Base-by-base conservation (phyloP, 306 rosid genomes). In the Glycine tomentella region DNA sequence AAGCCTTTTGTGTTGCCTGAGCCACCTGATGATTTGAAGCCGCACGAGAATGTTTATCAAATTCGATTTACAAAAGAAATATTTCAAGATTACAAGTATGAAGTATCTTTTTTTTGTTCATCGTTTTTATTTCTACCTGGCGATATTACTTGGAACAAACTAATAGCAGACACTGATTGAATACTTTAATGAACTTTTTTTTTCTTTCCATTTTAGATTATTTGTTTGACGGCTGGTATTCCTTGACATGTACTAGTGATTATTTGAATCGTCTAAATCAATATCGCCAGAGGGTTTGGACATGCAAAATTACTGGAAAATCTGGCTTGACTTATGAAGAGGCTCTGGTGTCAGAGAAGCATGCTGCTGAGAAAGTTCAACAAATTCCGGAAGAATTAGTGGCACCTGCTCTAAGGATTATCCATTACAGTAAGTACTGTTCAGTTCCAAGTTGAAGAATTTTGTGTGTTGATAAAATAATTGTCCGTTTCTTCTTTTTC, bases 211-310 rank as follows among this genome's bases (percentile, higher is more conserved):
- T 25, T 25, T 25, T 25, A 25, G 31, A 25, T 25, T 25, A 25
- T 36, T 46, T 83, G 25, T 51, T 74, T 15, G 49, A 65, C 36
- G 38, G 33, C 25, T 17, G 34, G 33, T 16, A 17, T 57, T 79
- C 84, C 97, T 91, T 91, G 81, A 86, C 81, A 56, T 75, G 72
- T 74, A 83, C 48, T 87, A 95, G 97, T 73, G 92, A 89, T 75
- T 95, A 91, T 87, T 69, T 95, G 88, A 88, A 86, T 53, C 85
- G 87, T 79, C 79, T 91, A 72, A 92, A 92, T 84, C 69, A 89
- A 15, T 95, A 95, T 80, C 93, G 97, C 48, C 93, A 78, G 84
- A 91, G 99, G 86, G 64, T 92, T 77, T 95, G 99, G 97, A 84
- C 72, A 76, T 95, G 97, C 75, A 93, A 93, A 83, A 88, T 88